Evolutionary conservation across 148 eudicot species (phyloP).

Genomic region (Oxyria digyna): DNA sequence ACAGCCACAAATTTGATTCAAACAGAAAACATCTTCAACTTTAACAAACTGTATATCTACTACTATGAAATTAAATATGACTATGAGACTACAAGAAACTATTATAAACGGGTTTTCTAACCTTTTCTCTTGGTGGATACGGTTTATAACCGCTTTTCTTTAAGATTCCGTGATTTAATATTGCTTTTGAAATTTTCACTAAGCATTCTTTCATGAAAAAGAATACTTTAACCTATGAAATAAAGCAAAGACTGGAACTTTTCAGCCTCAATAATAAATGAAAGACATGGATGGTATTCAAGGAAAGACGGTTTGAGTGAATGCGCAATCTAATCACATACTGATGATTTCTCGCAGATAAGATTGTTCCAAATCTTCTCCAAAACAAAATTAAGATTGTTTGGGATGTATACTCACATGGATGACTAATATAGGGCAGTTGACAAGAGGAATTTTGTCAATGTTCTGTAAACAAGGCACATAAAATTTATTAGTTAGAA

Average conservation of each 20-base stretch:
- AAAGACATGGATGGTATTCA: neutral
- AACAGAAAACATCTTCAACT: too few relatives aligned
- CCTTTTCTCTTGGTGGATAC: too few relatives aligned
- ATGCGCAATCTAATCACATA: neutral
- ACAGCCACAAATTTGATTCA: too few relatives aligned
- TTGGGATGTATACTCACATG: slow-evolving; percentile 44
- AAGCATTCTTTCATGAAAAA: too few relatives aligned
- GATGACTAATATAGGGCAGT: slow-evolving; percentile 51
- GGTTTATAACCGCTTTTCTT: too few relatives aligned
- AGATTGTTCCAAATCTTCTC: neutral
- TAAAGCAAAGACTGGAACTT: neutral
- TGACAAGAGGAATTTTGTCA: slow-evolving; percentile 53
- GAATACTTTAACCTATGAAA: too few relatives aligned
- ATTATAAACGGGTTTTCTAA: too few relatives aligned
- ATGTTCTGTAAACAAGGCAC: slow-evolving; percentile 40
- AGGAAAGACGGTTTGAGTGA: neutral
- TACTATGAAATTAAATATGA: too few relatives aligned
- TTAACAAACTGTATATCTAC: too few relatives aligned
- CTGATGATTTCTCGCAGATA: neutral
- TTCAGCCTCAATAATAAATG: neutral
- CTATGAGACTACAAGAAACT: too few relatives aligned
- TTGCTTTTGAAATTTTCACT: too few relatives aligned
- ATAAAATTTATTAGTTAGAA: slow-evolving; percentile 6
- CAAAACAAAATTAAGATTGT: neutral
- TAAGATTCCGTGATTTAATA: too few relatives aligned